A percentile compares a stretch with the other conserved stretches of the same genome.
These are phyloP conservation scores for Baorangia bicolor DNA, from an alignment of 768 basidiomycete species.

Conservation along the genomic window DNA sequence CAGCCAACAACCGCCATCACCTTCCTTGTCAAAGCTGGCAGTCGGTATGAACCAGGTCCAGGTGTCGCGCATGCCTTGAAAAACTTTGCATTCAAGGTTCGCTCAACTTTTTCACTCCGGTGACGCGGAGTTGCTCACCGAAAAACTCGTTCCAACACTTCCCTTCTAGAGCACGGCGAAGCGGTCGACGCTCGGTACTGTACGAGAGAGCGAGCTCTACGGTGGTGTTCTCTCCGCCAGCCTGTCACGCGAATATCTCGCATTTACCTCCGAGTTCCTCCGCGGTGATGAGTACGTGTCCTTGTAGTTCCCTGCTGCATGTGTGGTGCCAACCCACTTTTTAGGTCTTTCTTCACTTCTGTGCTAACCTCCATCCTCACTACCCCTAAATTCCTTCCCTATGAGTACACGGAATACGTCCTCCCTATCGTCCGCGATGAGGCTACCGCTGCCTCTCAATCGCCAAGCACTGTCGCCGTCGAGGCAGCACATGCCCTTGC, in stretches of 20 bases:
- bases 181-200: constrained; percentile 85
- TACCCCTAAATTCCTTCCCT: constrained; percentile 76
- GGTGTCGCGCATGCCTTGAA: constrained; percentile 94
- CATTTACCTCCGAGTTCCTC: constrained; percentile 92
- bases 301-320: neutral
- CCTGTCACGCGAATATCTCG: constrained; percentile 85
- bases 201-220: constrained; percentile 90
- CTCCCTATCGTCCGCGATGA: constrained; percentile 71
- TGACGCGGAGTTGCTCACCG: neutral
- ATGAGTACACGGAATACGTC: constrained; percentile 77
- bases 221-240: constrained; percentile 88
- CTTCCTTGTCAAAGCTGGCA: constrained; percentile 89
- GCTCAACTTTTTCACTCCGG: constrained; percentile 18
- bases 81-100: constrained; percentile 98
- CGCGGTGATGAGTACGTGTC: constrained; percentile 90
- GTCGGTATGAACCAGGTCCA: constrained; percentile 82
- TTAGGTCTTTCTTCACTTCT: constrained; percentile 86
- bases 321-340: neutral
- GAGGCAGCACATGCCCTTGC: constrained; percentile 89
- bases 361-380: constrained; percentile 82
- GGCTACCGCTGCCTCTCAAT: constrained; percentile 52
- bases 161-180: constrained; percentile 70
- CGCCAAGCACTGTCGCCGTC: constrained; percentile 69
- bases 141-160: neutral
- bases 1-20: constrained; percentile 86